Evolutionary conservation across 1,139 yeast species (phyloP).

Genomic region (Yamadazyma sp.): DNA sequence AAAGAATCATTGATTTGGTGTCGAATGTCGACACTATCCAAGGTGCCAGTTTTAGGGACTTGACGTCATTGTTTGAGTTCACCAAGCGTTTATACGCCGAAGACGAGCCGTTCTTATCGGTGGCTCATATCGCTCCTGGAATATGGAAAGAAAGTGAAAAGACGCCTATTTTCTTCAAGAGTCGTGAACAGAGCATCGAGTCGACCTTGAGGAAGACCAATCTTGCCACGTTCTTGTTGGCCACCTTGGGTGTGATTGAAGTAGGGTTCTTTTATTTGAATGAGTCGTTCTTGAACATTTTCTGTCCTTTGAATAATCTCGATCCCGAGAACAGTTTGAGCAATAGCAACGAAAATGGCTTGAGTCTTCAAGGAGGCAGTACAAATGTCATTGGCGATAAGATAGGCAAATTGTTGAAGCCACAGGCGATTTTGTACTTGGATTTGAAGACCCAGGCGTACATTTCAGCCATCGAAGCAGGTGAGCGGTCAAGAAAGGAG

Average conservation of each 20-base stretch:
- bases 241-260: conserved; percentile 79
- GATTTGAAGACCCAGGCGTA: conserved; percentile 95
- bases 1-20: conserved; percentile 69
- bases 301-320: conserved; percentile 62
- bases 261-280: conserved; percentile 86
- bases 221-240: conserved; percentile 81
- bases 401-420: conserved; percentile 66
- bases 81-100: conserved; percentile 63
- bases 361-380: conserved; percentile 40
- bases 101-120: conserved; percentile 67
- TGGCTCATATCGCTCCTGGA: conserved; percentile 62
- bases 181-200: conserved; percentile 64
- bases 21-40: conserved; percentile 72
- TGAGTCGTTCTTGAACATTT: conserved; percentile 79
- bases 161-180: conserved; percentile 57
- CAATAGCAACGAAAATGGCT: conserved; percentile 34
- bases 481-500: conserved; percentile 65
- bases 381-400: conserved; percentile 38
- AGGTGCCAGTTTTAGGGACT: conserved; percentile 71
- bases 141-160: conserved; percentile 64
- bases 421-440: conserved; percentile 74
- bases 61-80: conserved; percentile 75
- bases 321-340: conserved; percentile 44
- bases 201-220: conserved; percentile 80
- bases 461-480: conserved; percentile 80